Percentiles rank a stretch among this genome's conserved stretches.
These are phyloP conservation scores for Entoloma clypeatum DNA, from an alignment of 1,284 basidiomycete genomes.

Conservation along the genomic window DNA sequence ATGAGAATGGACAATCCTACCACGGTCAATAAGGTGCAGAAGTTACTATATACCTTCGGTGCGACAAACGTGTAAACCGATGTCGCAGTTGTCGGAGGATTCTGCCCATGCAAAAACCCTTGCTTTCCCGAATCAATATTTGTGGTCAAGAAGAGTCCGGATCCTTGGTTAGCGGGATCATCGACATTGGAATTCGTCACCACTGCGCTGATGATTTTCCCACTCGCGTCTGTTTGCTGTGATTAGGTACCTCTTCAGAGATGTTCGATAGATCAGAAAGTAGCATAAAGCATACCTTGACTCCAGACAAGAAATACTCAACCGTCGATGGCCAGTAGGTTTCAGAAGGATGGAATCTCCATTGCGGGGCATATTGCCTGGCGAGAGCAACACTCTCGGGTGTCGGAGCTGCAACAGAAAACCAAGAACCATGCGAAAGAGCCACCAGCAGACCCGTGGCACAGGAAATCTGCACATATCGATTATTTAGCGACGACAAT, in stretches of 20 bases:
- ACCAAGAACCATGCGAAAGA: slow-evolving; percentile 7
- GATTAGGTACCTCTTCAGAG: not conserved
- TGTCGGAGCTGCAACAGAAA: slow-evolving; percentile 12
- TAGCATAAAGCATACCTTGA: slow-evolving; percentile 16
- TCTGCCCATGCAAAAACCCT: slow-evolving; percentile 17
- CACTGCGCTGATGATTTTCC: slow-evolving; percentile 13
- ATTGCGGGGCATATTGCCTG: slow-evolving; percentile 18
- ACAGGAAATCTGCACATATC: no score
- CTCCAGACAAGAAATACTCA: slow-evolving; percentile 17
- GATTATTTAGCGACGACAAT: no score
- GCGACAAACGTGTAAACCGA: slow-evolving; percentile 17
- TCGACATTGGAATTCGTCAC: slow-evolving; percentile 12
- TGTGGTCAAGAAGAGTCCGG: slow-evolving; percentile 13
- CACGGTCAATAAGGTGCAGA: not conserved
- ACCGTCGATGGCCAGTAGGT: slow-evolving; percentile 19
- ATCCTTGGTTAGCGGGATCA: slow-evolving; percentile 12
- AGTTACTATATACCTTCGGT: slow-evolving; percentile 13
- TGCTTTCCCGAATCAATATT: slow-evolving; percentile 17
- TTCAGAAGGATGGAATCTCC: slow-evolving; percentile 17
- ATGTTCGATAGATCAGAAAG: not conserved
- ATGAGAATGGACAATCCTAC: not conserved
- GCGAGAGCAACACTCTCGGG: slow-evolving; percentile 15
- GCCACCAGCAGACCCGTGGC: slow-evolving; percentile 5
- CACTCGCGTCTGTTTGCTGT: slow-evolving; percentile 16
- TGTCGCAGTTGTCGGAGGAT: slow-evolving; percentile 14